Evolutionary conservation across 2,329 filamentous ascomycete species (phyloP).

Genomic region (Rhynchosporium secalis): DNA sequence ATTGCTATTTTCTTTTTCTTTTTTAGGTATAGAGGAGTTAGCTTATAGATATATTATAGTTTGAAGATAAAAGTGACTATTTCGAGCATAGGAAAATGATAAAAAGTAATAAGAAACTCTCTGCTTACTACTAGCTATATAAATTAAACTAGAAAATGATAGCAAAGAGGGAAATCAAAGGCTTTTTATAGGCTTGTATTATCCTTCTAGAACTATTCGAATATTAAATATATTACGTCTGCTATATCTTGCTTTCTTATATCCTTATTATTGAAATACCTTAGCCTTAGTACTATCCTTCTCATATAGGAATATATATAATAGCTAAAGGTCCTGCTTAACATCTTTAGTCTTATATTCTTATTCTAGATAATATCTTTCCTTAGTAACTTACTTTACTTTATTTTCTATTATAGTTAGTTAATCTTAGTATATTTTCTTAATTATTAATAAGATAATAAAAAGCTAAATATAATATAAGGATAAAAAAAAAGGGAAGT

Average conservation of each 20-base stretch:
- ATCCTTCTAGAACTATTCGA: conserved; percentile 22
- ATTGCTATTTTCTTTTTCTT: conserved; percentile 20
- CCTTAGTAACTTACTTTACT: conserved; percentile 20
- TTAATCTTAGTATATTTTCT: conserved; percentile 23
- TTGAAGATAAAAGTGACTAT: conserved; percentile 27
- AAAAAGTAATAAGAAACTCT: conserved; percentile 28
- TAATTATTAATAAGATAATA: conserved; percentile 18
- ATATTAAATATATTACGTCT: conserved; percentile 9
- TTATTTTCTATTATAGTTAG: conserved; percentile 25
- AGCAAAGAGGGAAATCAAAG: conserved; percentile 11
- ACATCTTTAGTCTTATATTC: conserved; percentile 25
- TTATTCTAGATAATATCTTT: conserved; percentile 26
- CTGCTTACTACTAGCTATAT: conserved; percentile 22
- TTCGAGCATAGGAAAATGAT: conserved; percentile 24
- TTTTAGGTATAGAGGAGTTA: conserved; percentile 29
- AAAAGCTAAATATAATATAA: conserved; percentile 23
- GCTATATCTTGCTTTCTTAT: conserved; percentile 15
- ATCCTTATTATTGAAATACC: conserved; percentile 18
- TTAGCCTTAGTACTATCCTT: conserved; percentile 20
- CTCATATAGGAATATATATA: conserved; percentile 18
- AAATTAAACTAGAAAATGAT: conserved; percentile 23
- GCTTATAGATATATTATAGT: conserved; percentile 25
- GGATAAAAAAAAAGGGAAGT: no score
- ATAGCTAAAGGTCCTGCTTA: conserved; percentile 21
- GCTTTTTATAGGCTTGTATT: conserved; percentile 17